Percentiles rank a stretch among this genome's conserved stretches.
phyloP scores from a whole-genome alignment of 176 grass and related monocot genomes.

The Musa troglodytarum region DNA sequence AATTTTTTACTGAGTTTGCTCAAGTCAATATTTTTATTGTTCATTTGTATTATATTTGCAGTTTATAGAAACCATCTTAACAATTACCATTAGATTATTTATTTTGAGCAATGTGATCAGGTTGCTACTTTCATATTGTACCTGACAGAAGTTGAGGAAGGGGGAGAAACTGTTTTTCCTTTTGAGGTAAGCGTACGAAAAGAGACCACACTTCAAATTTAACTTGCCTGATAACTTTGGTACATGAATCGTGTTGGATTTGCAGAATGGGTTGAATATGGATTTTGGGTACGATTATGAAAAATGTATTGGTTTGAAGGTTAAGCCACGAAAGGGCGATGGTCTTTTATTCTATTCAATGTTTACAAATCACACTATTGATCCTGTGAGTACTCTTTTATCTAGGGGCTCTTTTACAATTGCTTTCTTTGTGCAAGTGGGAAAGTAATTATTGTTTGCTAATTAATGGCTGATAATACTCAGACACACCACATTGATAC shows the following conservation, averaged over 20 bases:
- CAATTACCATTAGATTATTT: not conserved
- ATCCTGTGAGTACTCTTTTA: not conserved
- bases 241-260: not conserved
- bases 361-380: slow-evolving; percentile 14
- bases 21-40: not conserved
- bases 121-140: slow-evolving; percentile 24
- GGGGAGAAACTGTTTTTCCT: slow-evolving; percentile 23
- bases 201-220: too few species aligned
- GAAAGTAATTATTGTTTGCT: too few species aligned
- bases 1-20: too few species aligned
- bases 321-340: slow-evolving; percentile 14
- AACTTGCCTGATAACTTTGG: too few species aligned
- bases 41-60: not conserved
- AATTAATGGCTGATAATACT: too few species aligned
- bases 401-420: too few species aligned
- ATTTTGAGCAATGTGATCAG: not conserved
- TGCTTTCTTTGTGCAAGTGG: too few species aligned
- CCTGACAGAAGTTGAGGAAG: slow-evolving; percentile 22
- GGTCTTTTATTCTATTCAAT: slow-evolving; percentile 20
- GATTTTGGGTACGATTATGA: slow-evolving; percentile 11
- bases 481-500: too few species aligned
- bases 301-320: slow-evolving; percentile 23
- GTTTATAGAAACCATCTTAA: not conserved
- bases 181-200: slow-evolving; percentile 10
- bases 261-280: slow-evolving; percentile 24